These are phyloP conservation scores for Cyclocybe aegerita DNA, from an alignment of 768 basidiomycete genomes.

Conservation along the genomic window DNA sequence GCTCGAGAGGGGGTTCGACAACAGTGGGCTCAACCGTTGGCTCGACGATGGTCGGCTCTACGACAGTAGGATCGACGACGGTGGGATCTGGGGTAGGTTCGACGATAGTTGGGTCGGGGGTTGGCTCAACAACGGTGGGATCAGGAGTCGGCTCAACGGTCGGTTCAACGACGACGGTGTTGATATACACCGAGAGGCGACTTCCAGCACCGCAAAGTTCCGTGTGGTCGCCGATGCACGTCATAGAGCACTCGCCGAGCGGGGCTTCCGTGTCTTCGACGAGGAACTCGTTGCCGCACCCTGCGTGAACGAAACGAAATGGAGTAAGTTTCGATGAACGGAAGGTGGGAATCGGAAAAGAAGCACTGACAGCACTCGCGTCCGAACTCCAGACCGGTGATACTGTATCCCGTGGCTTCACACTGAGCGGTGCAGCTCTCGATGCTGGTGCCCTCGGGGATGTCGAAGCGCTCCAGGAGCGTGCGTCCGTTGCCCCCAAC, in stretches of 20 bases:
- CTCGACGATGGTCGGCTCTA: no score
- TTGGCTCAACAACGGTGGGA: no score
- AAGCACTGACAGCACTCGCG: constrained; percentile 16
- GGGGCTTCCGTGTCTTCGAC: constrained; percentile 11
- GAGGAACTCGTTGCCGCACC: constrained; percentile 15
- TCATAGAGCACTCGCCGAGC: constrained; percentile 9
- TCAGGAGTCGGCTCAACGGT: no score
- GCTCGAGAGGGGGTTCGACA: no score
- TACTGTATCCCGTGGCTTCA: constrained; percentile 10
- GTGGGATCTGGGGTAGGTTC: no score
- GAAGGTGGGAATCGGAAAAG: background rate
- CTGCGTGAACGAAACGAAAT: background rate
- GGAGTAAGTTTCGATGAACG: background rate
- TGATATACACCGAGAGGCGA: constrained; percentile 12
- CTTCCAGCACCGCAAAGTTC: constrained; percentile 16
- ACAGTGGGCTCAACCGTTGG: no score
- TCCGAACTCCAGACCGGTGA: constrained; percentile 19
- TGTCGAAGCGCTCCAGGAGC: constrained; percentile 10
- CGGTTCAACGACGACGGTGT: background rate
- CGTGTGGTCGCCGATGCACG: constrained; percentile 13
- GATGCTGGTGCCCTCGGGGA: constrained; percentile 10
- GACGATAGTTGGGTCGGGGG: no score
- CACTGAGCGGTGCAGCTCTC: constrained; percentile 15
- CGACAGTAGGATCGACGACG: no score
- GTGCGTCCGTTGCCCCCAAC: constrained; percentile 10